These are phyloP conservation scores for Soucietia sequanensis DNA, from an alignment of 805 yeast genomes.

Conservation along the genomic window DNA sequence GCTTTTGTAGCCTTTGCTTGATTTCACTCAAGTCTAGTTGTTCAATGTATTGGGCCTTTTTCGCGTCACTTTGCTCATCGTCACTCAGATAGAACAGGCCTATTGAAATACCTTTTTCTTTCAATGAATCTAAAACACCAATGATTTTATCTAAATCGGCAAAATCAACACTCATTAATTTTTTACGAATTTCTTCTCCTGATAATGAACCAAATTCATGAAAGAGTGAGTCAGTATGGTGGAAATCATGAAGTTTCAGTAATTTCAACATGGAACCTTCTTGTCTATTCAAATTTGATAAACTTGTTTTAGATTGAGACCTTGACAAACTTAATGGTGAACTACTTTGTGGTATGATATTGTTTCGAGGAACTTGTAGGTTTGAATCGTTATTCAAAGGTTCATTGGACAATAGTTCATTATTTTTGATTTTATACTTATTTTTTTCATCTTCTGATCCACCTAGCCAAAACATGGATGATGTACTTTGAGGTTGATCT, in stretches of 20 bases:
- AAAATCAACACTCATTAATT: conserved; percentile 28
- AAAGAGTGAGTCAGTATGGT: conserved; percentile 6
- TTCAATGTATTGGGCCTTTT: conserved; percentile 2
- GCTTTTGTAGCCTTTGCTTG: conserved; percentile 4
- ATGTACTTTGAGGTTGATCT: conserved; percentile 5
- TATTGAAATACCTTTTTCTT: conserved; percentile 30
- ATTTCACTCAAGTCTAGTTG: conserved; percentile 12
- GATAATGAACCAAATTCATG: conserved; percentile 16
- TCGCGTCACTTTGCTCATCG: background rate
- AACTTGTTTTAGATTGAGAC: conserved; percentile 28
- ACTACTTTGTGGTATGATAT: conserved; percentile 1
- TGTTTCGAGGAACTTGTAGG: no score
- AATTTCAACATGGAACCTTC: conserved; percentile 44
- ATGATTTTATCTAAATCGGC: conserved; percentile 35
- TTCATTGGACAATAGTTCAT: conserved; percentile 1
- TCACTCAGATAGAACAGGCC: conserved; percentile 9
- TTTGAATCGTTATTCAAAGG: no score
- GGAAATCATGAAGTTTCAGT: conserved; percentile 24
- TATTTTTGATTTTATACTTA: conserved; percentile 1
- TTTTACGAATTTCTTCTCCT: conserved; percentile 40
- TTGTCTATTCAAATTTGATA: conserved; percentile 34
- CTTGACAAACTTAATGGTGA: conserved; percentile 18
- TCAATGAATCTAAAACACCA: conserved; percentile 27
- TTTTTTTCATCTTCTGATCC: conserved; percentile 25
- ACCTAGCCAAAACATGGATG: conserved; percentile 6